Evolutionary conservation across 805 yeast genomes (phyloP).

Genomic region (Grigorovia transvaalensis): DNA sequence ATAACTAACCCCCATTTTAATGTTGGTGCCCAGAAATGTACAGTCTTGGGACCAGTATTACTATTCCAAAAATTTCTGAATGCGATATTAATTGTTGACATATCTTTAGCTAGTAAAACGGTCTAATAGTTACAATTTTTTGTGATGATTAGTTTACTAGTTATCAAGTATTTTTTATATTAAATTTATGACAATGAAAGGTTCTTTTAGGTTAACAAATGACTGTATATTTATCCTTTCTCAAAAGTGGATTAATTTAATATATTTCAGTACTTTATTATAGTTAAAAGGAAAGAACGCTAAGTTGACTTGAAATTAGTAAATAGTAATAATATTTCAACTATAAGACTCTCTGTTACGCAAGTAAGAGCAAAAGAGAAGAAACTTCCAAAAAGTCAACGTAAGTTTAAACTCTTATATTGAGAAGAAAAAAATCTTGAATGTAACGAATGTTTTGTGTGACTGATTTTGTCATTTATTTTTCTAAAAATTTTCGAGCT

Average conservation of each 20-base stretch:
- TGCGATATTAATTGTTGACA: conserved; percentile 14
- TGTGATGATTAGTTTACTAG: neutral
- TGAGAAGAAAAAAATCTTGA: neutral
- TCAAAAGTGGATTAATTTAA: neutral
- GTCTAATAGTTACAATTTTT: too few relatives aligned
- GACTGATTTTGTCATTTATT: neutral
- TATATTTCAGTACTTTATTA: neutral
- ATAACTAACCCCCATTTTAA: conserved; percentile 83
- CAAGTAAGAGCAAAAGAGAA: neutral
- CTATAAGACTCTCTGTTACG: neutral
- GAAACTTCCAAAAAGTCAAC: neutral
- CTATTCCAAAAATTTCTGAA: conserved; percentile 68
- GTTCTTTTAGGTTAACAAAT: neutral
- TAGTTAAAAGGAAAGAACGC: neutral
- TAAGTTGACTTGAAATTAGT: neutral
- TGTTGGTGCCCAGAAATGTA: conserved; percentile 91
- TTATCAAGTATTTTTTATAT: too few relatives aligned
- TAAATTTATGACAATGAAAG: too few relatives aligned
- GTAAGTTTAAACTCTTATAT: too few relatives aligned
- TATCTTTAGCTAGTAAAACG: neutral
- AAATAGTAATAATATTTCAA: neutral
- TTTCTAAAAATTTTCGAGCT: neutral
- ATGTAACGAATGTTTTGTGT: neutral
- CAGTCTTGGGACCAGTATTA: conserved; percentile 92
- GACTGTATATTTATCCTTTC: neutral